phyloP scores from a whole-genome alignment of 345 rosid genomes.

The Eutrema japonicum region DNA sequence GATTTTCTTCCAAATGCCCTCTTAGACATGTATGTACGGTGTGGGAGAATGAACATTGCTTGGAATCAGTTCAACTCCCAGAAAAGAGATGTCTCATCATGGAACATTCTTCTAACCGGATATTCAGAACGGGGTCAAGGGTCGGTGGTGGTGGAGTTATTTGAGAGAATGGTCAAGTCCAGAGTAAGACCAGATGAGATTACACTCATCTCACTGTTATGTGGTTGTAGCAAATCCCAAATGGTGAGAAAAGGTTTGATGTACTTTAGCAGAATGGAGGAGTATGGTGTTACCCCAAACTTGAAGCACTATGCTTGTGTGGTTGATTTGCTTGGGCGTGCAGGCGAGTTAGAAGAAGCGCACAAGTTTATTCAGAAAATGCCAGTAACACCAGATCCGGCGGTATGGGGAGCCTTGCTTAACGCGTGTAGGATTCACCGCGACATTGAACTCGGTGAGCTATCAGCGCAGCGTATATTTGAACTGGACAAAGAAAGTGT shows the following conservation, averaged over 20 bases:
- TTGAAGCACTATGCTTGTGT: slow-evolving; percentile 81
- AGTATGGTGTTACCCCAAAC: slow-evolving; percentile 60
- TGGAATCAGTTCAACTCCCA: slow-evolving; percentile 64
- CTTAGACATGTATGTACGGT: slow-evolving; percentile 79
- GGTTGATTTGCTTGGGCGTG: slow-evolving; percentile 86
- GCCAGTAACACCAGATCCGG: slow-evolving; percentile 71
- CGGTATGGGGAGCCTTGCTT: slow-evolving; percentile 88
- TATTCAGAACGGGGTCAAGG: slow-evolving; percentile 73
- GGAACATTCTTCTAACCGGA: slow-evolving; percentile 83
- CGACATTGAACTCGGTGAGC: slow-evolving; percentile 61
- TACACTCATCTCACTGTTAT: slow-evolving; percentile 69
- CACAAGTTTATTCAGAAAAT: slow-evolving; percentile 60
- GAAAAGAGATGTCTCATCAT: slow-evolving; percentile 63
- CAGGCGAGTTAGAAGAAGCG: slow-evolving; percentile 71
- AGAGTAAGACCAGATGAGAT: slow-evolving; percentile 69
- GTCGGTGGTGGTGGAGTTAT: slow-evolving; percentile 58
- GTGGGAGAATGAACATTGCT: slow-evolving; percentile 71
- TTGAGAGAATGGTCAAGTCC: slow-evolving; percentile 61
- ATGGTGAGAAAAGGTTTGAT: slow-evolving; percentile 69
- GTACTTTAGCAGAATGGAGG: slow-evolving; percentile 64
- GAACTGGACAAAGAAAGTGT: slow-evolving; percentile 62
- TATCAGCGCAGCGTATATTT: slow-evolving; percentile 63
- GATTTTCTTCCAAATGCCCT: slow-evolving; percentile 73
- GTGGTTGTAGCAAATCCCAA: slow-evolving; percentile 84
- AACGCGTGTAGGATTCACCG: slow-evolving; percentile 73